These are phyloP conservation scores for Passalora sequoiae DNA, from an alignment of 2,329 filamentous ascomycete genomes.

Conservation along the genomic window DNA sequence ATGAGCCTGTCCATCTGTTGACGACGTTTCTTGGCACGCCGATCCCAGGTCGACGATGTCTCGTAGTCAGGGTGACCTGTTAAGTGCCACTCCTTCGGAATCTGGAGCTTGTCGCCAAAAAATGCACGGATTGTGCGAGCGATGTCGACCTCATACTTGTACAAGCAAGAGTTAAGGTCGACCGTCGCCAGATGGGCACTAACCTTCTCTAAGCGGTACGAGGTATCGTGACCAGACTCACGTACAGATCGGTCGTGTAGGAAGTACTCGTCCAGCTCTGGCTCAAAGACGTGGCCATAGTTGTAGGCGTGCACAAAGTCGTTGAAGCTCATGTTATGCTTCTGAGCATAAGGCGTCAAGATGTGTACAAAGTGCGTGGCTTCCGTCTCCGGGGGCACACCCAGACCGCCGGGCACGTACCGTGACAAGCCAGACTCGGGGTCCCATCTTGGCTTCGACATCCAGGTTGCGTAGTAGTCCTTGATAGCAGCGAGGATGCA, in stretches of 20 bases:
- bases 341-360: conserved; percentile 73
- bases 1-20: conserved; percentile 84
- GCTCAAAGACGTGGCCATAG: conserved; percentile 66
- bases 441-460: conserved; percentile 65
- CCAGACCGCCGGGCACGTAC: conserved; percentile 76
- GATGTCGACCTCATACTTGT: conserved; percentile 97
- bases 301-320: conserved; percentile 91
- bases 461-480: conserved; percentile 91
- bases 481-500: conserved; percentile 91
- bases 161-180: conserved; percentile 88
- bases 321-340: conserved; percentile 73
- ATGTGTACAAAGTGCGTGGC: conserved; percentile 80
- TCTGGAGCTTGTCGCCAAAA: conserved; percentile 75
- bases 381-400: conserved; percentile 88
- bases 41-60: conserved; percentile 83
- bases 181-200: conserved; percentile 88
- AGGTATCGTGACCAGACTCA: conserved; percentile 94
- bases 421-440: conserved; percentile 72
- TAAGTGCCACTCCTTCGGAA: conserved; percentile 76
- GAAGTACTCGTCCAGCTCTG: conserved; percentile 91
- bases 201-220: conserved; percentile 83
- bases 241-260: conserved; percentile 91
- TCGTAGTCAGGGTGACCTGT: conserved; percentile 62
- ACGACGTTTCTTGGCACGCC: conserved; percentile 78
- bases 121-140: conserved; percentile 75